Conservation (phyloP, 1,284 basidiomycete genomes). For the Ustilago hordei region DNA sequence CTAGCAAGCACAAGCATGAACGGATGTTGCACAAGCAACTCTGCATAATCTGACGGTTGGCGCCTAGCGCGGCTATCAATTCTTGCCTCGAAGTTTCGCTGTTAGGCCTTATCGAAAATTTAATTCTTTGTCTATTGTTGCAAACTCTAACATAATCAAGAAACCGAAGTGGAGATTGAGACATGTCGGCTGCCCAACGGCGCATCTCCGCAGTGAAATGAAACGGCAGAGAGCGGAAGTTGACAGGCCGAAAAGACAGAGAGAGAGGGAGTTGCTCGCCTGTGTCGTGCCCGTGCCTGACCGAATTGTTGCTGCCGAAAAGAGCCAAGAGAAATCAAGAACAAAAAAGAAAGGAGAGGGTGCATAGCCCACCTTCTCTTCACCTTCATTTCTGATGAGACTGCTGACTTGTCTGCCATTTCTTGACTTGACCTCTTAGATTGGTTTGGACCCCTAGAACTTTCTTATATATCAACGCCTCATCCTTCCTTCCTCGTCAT, state of each 20-base stretch:
- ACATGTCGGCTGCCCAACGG: background rate
- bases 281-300: background rate
- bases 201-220: background rate
- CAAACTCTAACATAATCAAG: background rate
- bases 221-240: background rate
- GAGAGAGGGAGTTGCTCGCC: background rate
- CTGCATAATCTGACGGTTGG: slow-evolving; percentile 1
- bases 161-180: background rate
- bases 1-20: background rate
- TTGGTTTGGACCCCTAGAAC: slow-evolving; percentile 5
- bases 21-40: background rate
- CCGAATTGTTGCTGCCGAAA: background rate
- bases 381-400: background rate
- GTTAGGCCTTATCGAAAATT: slow-evolving; percentile 5
- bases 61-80: slow-evolving; percentile 22
- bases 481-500: background rate
- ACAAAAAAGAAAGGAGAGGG: slow-evolving; percentile 1
- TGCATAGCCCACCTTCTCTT: slow-evolving; percentile 16
- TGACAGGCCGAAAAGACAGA: slow-evolving; percentile 5
- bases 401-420: background rate
- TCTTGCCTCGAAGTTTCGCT: background rate
- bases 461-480: background rate
- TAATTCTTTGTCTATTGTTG: background rate
- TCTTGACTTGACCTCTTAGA: background rate
- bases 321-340: slow-evolving; percentile 7